phyloP scores from a whole-genome alignment of 2,329 filamentous ascomycete species.

The Fusarium denticulatum region DNA sequence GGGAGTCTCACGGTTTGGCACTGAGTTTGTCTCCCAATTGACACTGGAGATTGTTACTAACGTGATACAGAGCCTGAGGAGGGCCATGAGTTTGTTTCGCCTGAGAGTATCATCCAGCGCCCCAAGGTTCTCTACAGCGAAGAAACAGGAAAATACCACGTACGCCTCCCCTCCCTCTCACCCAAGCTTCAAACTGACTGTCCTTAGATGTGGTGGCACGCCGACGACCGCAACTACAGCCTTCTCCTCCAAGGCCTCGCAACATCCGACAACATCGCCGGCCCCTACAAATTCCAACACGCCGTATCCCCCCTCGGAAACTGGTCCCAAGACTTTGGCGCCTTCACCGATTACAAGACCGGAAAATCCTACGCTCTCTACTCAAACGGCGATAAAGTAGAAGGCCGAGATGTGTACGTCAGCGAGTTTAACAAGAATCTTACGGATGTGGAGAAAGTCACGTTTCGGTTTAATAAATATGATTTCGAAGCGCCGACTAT shows the following conservation, averaged over 20 bases:
- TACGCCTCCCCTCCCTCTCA: constrained; percentile 39
- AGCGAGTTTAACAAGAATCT: constrained; percentile 63
- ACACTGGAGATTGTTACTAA: fast-evolving
- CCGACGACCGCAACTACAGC: constrained; percentile 66
- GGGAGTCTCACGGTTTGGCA: constrained; percentile 66
- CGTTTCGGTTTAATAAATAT: constrained; percentile 67
- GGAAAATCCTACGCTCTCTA: constrained; percentile 66
- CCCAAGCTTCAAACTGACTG: neutral
- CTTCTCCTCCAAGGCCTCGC: constrained; percentile 67
- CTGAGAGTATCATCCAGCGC: constrained; percentile 67
- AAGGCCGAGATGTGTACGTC: constrained; percentile 67
- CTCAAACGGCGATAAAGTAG: constrained; percentile 65
- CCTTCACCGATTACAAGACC: constrained; percentile 69
- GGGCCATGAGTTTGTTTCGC: constrained; percentile 64
- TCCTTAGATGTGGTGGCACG: constrained; percentile 67
- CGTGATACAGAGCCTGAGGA: constrained; percentile 56
- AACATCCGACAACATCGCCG: constrained; percentile 60
- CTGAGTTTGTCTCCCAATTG: constrained; percentile 51
- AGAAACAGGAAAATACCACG: constrained; percentile 64
- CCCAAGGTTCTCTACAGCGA: constrained; percentile 71
- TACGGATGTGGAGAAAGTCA: constrained; percentile 60
- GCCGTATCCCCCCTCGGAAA: constrained; percentile 67
- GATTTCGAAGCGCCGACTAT: constrained; percentile 70
- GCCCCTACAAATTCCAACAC: constrained; percentile 64
- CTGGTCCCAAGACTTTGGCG: constrained; percentile 70